A percentile compares a stretch with the other conserved stretches of the same genome.
Evolutionary conservation across 2,329 filamentous ascomycete genomes (phyloP).

Genomic region (Cytospora schulzeri): DNA sequence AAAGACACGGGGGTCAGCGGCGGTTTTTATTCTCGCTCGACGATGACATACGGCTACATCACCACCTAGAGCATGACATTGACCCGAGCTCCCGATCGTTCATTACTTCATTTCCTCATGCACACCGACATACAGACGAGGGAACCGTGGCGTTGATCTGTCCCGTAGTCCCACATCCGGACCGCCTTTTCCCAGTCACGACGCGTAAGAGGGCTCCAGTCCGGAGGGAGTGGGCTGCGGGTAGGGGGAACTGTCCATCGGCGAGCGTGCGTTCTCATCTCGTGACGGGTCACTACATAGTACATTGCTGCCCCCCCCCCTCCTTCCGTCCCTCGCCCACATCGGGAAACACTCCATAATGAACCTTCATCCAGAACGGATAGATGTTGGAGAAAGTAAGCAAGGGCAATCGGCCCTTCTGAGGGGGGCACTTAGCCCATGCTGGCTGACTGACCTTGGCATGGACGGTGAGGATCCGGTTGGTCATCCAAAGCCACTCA

Average conservation of each 20-base stretch:
- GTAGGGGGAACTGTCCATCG: no score
- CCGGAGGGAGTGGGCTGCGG: not conserved
- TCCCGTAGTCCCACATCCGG: not conserved
- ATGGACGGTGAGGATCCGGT: not conserved
- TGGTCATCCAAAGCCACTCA: not conserved
- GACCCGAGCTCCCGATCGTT: not conserved
- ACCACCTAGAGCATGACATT: not conserved
- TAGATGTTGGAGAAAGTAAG: not conserved
- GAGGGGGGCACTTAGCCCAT: not conserved
- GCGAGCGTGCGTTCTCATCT: not conserved
- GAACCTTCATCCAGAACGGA: not conserved
- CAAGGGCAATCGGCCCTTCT: constrained; percentile 25
- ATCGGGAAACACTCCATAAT: no score
- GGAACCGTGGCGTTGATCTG: not conserved
- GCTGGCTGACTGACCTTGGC: not conserved
- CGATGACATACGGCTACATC: not conserved
- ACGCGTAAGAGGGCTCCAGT: not conserved
- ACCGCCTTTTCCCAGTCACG: not conserved
- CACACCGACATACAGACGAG: not conserved
- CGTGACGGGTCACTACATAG: constrained; percentile 20
- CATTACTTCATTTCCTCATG: not conserved
- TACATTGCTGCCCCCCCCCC: no score
- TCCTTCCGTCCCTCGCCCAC: no score
- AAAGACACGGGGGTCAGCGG: not conserved
- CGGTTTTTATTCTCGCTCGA: not conserved